Evolutionary conservation across 306 rosid genomes (phyloP).

Genomic region (Vigna radiata): DNA sequence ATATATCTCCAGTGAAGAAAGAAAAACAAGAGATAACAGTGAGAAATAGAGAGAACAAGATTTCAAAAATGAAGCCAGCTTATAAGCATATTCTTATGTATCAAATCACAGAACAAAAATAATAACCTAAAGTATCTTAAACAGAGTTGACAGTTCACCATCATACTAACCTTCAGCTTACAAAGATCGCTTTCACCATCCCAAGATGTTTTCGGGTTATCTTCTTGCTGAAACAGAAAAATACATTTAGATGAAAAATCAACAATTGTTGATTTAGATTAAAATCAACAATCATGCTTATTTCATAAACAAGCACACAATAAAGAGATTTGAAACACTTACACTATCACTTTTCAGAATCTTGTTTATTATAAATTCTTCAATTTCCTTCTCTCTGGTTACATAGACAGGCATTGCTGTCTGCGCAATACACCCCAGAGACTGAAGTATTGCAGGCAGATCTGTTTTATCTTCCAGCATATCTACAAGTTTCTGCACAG

Average conservation of each 20-base stretch:
- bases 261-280: too few relatives aligned
- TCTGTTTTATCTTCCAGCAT: constrained; percentile 84
- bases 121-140: constrained; percentile 36
- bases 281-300: constrained; percentile 43
- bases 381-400: constrained; percentile 89
- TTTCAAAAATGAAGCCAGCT: constrained; percentile 13
- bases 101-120: neutral
- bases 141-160: constrained; percentile 29
- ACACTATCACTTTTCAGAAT: constrained; percentile 75
- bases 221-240: constrained; percentile 71
- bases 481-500: constrained; percentile 87
- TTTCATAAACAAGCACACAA: constrained; percentile 37
- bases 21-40: neutral
- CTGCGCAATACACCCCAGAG: constrained; percentile 96
- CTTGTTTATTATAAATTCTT: constrained; percentile 73
- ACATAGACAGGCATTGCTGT: constrained; percentile 96
- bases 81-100: constrained; percentile 30
- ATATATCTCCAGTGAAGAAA: constrained; percentile 64
- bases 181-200: constrained; percentile 85
- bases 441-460: constrained; percentile 93
- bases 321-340: constrained; percentile 48
- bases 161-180: constrained; percentile 79
- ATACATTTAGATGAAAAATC: constrained; percentile 44
- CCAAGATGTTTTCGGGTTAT: constrained; percentile 64
- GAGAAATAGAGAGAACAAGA: constrained; percentile 7